phyloP scores from a whole-genome alignment of 805 yeast genomes.

The Pichia rugopelliculosa region DNA sequence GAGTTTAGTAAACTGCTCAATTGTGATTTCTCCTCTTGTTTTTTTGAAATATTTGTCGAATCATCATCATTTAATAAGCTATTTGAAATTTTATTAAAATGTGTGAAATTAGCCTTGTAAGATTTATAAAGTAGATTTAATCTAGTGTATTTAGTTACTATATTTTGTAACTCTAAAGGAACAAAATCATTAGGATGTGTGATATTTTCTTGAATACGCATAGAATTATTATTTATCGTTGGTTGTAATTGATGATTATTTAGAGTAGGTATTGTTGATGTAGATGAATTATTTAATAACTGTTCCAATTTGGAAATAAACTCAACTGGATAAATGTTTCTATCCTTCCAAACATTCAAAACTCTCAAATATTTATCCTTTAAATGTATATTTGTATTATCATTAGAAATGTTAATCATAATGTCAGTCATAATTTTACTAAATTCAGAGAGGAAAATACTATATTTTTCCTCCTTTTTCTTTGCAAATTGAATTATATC shows the following conservation, averaged over 20 bases:
- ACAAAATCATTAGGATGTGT: neutral
- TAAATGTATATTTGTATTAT: constrained; percentile 21
- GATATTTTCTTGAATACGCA: neutral
- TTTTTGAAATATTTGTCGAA: neutral
- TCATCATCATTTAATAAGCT: neutral
- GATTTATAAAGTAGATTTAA: constrained; percentile 2
- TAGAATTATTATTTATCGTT: neutral
- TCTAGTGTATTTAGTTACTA: constrained; percentile 4
- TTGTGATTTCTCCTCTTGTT: neutral
- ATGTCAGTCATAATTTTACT: constrained; percentile 39
- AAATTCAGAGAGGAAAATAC: constrained; percentile 54
- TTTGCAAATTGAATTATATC: constrained; percentile 77
- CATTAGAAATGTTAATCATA: constrained; percentile 24
- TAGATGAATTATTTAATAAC: neutral
- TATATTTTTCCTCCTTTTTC: constrained; percentile 42
- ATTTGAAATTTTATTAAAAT: constrained; percentile 12
- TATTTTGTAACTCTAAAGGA: constrained; percentile 6
- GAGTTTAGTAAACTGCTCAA: constrained; percentile 3
- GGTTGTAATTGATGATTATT: neutral
- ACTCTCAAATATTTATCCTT: constrained; percentile 41
- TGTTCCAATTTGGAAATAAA: constrained; percentile 14
- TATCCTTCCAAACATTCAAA: constrained; percentile 50
- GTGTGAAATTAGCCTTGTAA: constrained; percentile 20
- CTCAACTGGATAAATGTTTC: constrained; percentile 35
- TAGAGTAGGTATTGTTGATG: neutral